phyloP scores from a whole-genome alignment of 73 alveolate genomes.

The Tetrahymena elliotti region DNA sequence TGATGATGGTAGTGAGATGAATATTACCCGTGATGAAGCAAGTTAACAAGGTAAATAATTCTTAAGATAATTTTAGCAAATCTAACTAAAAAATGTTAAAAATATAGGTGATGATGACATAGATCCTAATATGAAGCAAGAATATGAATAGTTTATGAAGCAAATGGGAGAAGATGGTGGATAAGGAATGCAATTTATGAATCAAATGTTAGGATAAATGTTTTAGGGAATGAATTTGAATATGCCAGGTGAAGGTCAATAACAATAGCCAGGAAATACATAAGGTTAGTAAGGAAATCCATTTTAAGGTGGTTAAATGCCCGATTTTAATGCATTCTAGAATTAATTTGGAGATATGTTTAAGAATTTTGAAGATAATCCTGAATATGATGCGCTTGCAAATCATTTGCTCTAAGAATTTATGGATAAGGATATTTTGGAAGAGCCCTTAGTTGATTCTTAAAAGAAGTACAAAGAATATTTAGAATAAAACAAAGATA shows the following conservation, averaged over 20 bases:
- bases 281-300: neutral
- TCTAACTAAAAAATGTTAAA: neutral
- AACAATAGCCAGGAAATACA: neutral
- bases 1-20: neutral
- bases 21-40: neutral
- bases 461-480: neutral
- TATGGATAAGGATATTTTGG: neutral
- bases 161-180: neutral
- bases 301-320: neutral
- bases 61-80: neutral
- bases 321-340: neutral
- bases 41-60: neutral
- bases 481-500: neutral
- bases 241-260: neutral
- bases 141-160: neutral
- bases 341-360: neutral
- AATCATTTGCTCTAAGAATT: neutral
- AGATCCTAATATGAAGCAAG: neutral
- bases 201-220: neutral
- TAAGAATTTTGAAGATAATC: neutral
- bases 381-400: neutral
- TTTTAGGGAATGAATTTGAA: neutral
- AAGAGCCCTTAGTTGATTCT: neutral
- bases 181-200: neutral
- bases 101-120: neutral